A percentile compares a stretch with the other conserved stretches of the same genome.
These are phyloP conservation scores for Yamadazyma ubonensis DNA, from an alignment of 805 yeast species.

Conservation along the genomic window DNA sequence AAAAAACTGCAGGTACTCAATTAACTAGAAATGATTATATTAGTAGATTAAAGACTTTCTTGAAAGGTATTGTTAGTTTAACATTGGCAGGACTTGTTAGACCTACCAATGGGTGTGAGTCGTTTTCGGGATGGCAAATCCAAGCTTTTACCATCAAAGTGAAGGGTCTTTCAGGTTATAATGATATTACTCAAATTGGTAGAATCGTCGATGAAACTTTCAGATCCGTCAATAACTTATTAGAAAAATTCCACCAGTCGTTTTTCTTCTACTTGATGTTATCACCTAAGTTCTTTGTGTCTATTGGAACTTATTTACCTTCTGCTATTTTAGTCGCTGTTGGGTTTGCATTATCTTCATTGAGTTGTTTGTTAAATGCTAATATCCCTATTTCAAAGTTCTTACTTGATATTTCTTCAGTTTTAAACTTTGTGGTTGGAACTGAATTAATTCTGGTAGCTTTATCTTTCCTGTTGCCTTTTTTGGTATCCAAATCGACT, in stretches of 20 bases:
- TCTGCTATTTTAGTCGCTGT: constrained; percentile 72
- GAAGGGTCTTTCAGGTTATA: constrained; percentile 51
- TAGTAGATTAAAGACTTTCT: constrained; percentile 56
- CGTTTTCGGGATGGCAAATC: constrained; percentile 94
- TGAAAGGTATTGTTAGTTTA: constrained; percentile 65
- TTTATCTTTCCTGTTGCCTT: constrained; percentile 28
- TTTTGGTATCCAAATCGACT: constrained; percentile 14
- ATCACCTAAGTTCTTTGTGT: constrained; percentile 77
- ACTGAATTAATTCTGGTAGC: constrained; percentile 25
- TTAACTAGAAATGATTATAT: constrained; percentile 48
- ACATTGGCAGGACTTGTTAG: constrained; percentile 65
- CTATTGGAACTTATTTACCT: constrained; percentile 92
- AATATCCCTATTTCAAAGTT: constrained; percentile 25
- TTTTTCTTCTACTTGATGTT: constrained; percentile 87
- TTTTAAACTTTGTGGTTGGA: constrained; percentile 27
- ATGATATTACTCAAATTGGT: constrained; percentile 89
- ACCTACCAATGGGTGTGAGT: constrained; percentile 71
- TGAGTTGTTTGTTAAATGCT: constrained; percentile 53
- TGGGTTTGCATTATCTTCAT: constrained; percentile 66
- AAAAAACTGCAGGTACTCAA: constrained; percentile 50
- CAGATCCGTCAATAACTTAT: constrained; percentile 83
- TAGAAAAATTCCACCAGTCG: constrained; percentile 96
- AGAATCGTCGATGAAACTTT: constrained; percentile 84
- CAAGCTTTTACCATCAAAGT: constrained; percentile 86
- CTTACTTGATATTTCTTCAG: constrained; percentile 22